Evolutionary conservation across 805 yeast species (phyloP).

Genomic region (Saturnispora sekii): DNA sequence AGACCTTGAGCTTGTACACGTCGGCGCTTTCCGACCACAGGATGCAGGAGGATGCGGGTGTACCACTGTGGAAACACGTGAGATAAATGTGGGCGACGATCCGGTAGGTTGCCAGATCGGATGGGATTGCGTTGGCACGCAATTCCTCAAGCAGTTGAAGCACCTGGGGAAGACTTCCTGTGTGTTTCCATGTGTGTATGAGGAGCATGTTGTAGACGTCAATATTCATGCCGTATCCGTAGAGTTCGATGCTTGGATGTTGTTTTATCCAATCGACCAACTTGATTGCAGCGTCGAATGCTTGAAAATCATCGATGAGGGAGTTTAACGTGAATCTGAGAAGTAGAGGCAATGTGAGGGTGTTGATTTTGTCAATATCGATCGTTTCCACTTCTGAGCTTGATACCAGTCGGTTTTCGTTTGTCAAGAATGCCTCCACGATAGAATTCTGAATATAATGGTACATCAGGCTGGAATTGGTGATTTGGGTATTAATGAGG

Average conservation of each 20-base stretch:
- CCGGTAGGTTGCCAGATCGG: conserved; percentile 22
- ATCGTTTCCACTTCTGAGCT: too few species aligned
- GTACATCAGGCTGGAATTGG: conserved; percentile 16
- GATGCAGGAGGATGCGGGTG: conserved; percentile 19
- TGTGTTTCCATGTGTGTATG: conserved; percentile 21
- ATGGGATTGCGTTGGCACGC: conserved; percentile 23
- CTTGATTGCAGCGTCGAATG: conserved; percentile 18
- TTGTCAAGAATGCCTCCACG: conserved; percentile 14
- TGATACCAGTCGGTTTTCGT: not conserved
- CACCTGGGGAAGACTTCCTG: conserved; percentile 20
- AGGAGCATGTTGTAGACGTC: conserved; percentile 24
- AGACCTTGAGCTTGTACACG: conserved; percentile 20
- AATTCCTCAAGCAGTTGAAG: conserved; percentile 22
- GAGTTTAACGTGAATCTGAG: conserved; percentile 22
- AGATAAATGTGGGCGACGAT: conserved; percentile 21
- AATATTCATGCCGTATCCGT: conserved; percentile 24
- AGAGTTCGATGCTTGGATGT: conserved; percentile 23
- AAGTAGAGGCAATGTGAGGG: conserved; percentile 13
- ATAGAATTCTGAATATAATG: conserved; percentile 15
- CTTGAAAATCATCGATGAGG: conserved; percentile 24
- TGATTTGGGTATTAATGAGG: conserved; percentile 17
- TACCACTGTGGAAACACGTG: conserved; percentile 19
- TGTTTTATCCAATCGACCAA: conserved; percentile 20
- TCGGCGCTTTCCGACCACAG: conserved; percentile 23
- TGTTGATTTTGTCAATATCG: not conserved